Conservation (phyloP, 495 filamentous ascomycete species). For the Aspergillus ellipticus region DNA sequence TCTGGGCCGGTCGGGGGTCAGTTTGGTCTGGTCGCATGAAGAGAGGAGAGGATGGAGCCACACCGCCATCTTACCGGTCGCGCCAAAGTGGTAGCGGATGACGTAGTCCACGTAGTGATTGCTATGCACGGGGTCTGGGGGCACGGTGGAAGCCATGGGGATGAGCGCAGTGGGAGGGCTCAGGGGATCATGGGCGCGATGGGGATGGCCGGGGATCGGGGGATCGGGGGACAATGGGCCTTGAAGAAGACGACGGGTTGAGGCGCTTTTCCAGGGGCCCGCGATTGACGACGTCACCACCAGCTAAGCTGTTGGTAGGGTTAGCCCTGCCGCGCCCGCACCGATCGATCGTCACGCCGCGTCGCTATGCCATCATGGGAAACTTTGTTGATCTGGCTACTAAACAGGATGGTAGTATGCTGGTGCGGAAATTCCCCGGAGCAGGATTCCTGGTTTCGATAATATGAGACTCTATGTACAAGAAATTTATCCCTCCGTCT, state of each 20-base stretch:
- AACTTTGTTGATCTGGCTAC: too few species aligned
- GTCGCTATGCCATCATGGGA: not conserved
- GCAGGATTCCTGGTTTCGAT: too few species aligned
- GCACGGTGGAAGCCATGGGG: constrained; percentile 29
- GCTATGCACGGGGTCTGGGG: constrained; percentile 28
- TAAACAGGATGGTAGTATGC: too few species aligned
- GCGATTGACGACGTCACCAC: not conserved
- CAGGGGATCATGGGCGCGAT: not conserved
- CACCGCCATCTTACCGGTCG: constrained; percentile 48
- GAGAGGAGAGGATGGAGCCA: not conserved
- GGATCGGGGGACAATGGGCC: not conserved
- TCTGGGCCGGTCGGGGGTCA: constrained; percentile 50
- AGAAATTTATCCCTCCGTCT: too few species aligned
- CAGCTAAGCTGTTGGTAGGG: not conserved
- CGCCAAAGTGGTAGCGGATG: constrained; percentile 70
- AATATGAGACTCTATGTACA: too few species aligned
- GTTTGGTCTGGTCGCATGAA: not conserved
- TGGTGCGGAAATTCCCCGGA: too few species aligned
- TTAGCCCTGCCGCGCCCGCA: not conserved
- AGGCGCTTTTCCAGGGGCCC: not conserved
- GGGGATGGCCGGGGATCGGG: not conserved
- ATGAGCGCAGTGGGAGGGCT: not conserved
- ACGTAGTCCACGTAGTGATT: constrained; percentile 90
- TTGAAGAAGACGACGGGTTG: not conserved
- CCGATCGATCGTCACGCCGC: not conserved